Base-by-base conservation (phyloP, 1,284 basidiomycete genomes). In the Sporisorium sorghi region DNA sequence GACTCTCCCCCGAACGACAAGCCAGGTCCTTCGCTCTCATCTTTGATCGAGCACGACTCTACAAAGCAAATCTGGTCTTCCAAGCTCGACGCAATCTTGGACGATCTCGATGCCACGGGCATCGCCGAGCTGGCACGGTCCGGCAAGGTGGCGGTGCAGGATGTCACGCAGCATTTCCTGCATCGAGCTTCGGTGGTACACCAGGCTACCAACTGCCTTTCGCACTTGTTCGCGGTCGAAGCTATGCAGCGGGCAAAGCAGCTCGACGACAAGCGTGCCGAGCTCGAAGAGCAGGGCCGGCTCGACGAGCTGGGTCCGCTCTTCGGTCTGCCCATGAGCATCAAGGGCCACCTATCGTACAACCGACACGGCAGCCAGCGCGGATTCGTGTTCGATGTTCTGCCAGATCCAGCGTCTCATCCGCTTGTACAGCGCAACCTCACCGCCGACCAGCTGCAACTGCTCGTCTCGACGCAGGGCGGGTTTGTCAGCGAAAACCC, bases 381-480 rank as follows among this genome's bases (percentile, higher is more conserved):
- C 15, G 77, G 77, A 2, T 77, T 79, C 23, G 63, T 78, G 2
- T 72, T 73, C 37, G 77, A 79, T n/a, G 68, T 76, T 2, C 57
- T 79, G 7, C 52, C 58, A 17, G 58, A 66, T 24, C 64, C 63
- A 4, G 43, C 50, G 3, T 50, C 42, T 3, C 63, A 72, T 17
- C 61, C 57, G 19, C 55, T 77, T 11, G 50, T 67, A 5, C 33
- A 49, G 14, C 44, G 54, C 30, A 67, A 57, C 12, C 51, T 68
- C 32, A 59, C 60, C 3, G 28, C 49, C 1, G 23, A 62, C 4
- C 54, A 61, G 55, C 30, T 65, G 1, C 19, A 59, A 21, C 58
- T 67, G 5, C 52, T 70, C 17, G 30, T 23, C 10, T 28, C 61
- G 1, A 63, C 73, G 2, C 67, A 75, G 23, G 61, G 70, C 15